phyloP scores from a whole-genome alignment of 1,284 basidiomycete species.

The Fomitiporia mediterranea region DNA sequence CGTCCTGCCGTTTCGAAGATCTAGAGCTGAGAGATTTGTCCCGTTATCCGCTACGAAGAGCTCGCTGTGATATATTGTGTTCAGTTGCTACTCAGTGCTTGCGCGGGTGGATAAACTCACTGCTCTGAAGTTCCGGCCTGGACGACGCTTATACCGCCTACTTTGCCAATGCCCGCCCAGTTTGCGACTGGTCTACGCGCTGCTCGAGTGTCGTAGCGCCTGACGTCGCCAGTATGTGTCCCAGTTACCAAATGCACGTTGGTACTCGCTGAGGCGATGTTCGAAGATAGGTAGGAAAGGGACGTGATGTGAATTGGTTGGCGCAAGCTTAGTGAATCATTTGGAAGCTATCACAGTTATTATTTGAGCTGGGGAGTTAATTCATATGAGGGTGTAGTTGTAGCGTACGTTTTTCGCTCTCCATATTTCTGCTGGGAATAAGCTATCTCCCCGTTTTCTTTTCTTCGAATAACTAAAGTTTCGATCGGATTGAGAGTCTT shows the following conservation, averaged over 20 bases:
- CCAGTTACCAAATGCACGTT: conserved; percentile 58
- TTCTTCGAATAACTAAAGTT: conserved; percentile 49
- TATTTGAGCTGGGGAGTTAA: background rate
- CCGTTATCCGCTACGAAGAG: conserved; percentile 73
- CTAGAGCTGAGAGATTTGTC: conserved; percentile 64
- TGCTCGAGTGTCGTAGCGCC: conserved; percentile 76
- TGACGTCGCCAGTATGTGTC: conserved; percentile 71
- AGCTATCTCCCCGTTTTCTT: conserved; percentile 58
- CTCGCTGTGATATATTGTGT: conserved; percentile 45
- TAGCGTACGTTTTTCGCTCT: conserved; percentile 66
- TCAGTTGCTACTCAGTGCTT: conserved; percentile 1
- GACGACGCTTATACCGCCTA: conserved; percentile 63
- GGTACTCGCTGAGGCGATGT: conserved; percentile 32
- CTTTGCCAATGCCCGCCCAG: conserved; percentile 57
- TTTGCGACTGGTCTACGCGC: conserved; percentile 67
- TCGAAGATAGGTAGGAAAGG: conserved; percentile 48
- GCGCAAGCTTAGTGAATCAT: conserved; percentile 74
- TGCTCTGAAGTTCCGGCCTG: conserved; percentile 61
- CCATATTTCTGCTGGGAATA: conserved; percentile 75
- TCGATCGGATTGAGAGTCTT: conserved; percentile 21
- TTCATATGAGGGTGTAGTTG: background rate
- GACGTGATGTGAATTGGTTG: conserved; percentile 79
- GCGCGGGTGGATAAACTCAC: conserved; percentile 41
- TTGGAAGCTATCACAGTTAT: conserved; percentile 75
- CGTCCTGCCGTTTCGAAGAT: conserved; percentile 68